Conservation (phyloP, 1,284 basidiomycete species). For the Sutorius eximius region DNA sequence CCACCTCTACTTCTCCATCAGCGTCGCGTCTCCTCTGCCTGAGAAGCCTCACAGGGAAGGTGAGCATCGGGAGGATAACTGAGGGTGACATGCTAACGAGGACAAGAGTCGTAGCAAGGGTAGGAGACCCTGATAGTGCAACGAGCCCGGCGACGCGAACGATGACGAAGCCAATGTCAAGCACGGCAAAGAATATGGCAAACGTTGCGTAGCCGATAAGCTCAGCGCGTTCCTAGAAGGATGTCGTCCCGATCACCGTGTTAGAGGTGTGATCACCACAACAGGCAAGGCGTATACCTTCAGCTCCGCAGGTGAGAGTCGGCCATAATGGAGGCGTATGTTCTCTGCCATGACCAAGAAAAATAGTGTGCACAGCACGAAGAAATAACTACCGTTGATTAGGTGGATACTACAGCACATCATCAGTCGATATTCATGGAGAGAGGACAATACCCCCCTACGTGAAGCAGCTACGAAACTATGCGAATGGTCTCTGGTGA, state of each 20-base stretch:
- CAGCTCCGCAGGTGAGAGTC: conserved; percentile 23
- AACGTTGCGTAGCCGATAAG: conserved; percentile 18
- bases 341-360: conserved; percentile 24
- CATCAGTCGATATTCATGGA: conserved; percentile 1
- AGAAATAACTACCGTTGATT: conserved; percentile 9
- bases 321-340: conserved; percentile 23
- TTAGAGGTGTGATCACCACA: neutral
- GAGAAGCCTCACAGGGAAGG: conserved; percentile 2
- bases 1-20: conserved; percentile 1
- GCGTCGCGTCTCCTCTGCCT: neutral
- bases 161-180: conserved; percentile 22
- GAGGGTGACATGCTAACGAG: conserved; percentile 19
- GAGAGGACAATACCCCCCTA: neutral
- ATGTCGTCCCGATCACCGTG: neutral
- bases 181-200: conserved; percentile 19
- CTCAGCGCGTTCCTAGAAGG: conserved; percentile 15
- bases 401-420: conserved; percentile 24
- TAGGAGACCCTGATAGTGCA: conserved; percentile 15
- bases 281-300: conserved; percentile 18
- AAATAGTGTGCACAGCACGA: conserved; percentile 12
- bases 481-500: neutral
- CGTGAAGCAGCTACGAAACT: conserved; percentile 31
- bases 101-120: conserved; percentile 16
- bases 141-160: conserved; percentile 19
- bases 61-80: conserved; percentile 4